A percentile compares a stretch with the other conserved stretches of the same genome.
These are phyloP conservation scores for Solanum habrochaites DNA, from an alignment of 257 asterid species.

Conservation along the genomic window DNA sequence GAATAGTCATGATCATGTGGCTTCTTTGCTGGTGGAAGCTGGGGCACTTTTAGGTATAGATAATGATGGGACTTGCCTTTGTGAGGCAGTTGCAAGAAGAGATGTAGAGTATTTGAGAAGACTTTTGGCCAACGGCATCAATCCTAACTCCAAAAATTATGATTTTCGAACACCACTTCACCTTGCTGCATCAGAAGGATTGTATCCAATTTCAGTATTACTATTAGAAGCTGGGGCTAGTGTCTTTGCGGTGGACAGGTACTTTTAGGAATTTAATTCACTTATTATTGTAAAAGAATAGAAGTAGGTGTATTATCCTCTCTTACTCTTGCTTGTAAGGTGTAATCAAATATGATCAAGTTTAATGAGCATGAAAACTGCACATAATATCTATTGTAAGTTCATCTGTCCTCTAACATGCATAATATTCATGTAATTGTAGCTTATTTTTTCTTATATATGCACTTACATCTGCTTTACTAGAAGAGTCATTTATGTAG, in stretches of 20 bases:
- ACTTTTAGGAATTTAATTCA: background rate
- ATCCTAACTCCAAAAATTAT: slow-evolving; percentile 62
- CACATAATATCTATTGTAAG: background rate
- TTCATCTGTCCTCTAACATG: background rate
- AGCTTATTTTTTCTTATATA: background rate
- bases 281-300: background rate
- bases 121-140: slow-evolving; percentile 35
- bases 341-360: background rate
- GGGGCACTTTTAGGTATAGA: slow-evolving; percentile 43
- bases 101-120: slow-evolving; percentile 31
- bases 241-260: slow-evolving; percentile 57
- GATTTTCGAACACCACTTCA: slow-evolving; percentile 63
- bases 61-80: slow-evolving; percentile 36
- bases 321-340: background rate
- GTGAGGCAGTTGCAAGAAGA: slow-evolving; percentile 42
- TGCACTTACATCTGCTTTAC: background rate
- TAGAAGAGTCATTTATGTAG: background rate
- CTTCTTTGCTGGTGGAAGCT: slow-evolving; percentile 30
- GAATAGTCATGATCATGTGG: slow-evolving; percentile 41
- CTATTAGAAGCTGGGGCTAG: slow-evolving; percentile 61
- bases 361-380: background rate
- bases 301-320: background rate
- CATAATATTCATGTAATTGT: background rate
- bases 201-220: slow-evolving; percentile 16
- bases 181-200: slow-evolving; percentile 63